Evolutionary conservation across 2,329 filamentous ascomycete genomes (phyloP).

Genomic region (Trichoderma polysporum): DNA sequence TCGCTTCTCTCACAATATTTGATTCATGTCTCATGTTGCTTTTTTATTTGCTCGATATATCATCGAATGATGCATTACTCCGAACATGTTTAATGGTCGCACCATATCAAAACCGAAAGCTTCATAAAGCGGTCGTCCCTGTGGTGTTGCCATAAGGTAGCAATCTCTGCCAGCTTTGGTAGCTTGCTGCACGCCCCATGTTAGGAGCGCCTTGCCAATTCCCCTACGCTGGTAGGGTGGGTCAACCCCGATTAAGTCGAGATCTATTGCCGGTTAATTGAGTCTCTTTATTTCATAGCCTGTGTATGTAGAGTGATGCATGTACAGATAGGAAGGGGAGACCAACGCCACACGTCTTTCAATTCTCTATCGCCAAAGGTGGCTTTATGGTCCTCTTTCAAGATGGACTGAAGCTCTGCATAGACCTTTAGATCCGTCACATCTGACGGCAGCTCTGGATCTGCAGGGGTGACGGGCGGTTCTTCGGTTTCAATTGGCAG

Average conservation of each 20-base stretch:
- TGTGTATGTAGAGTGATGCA: neutral
- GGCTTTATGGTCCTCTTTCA: constrained; percentile 17
- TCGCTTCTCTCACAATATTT: neutral
- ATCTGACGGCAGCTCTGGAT: neutral
- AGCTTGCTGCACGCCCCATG: constrained; percentile 23
- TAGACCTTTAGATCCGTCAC: constrained; percentile 19
- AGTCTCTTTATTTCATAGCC: neutral
- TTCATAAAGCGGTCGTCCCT: constrained; percentile 20
- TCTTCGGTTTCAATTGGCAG: neutral
- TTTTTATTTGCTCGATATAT: neutral
- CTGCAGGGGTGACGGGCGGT: neutral
- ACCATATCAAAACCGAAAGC: constrained; percentile 16
- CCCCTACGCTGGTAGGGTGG: constrained; percentile 22
- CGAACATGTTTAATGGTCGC: constrained; percentile 19
- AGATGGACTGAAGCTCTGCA: constrained; percentile 4
- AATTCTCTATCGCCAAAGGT: constrained; percentile 21
- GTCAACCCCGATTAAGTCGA: constrained; percentile 25
- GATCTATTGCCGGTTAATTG: constrained; percentile 11
- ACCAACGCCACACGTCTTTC: constrained; percentile 25
- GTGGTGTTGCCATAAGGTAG: constrained; percentile 22
- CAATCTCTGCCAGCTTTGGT: constrained; percentile 18
- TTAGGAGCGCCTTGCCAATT: constrained; percentile 23
- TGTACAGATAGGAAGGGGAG: neutral
- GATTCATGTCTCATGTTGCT: neutral
- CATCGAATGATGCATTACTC: constrained; percentile 20